Evolutionary conservation across 2,329 filamentous ascomycete genomes (phyloP).

Genomic region (Alternaria triticimaculans): DNA sequence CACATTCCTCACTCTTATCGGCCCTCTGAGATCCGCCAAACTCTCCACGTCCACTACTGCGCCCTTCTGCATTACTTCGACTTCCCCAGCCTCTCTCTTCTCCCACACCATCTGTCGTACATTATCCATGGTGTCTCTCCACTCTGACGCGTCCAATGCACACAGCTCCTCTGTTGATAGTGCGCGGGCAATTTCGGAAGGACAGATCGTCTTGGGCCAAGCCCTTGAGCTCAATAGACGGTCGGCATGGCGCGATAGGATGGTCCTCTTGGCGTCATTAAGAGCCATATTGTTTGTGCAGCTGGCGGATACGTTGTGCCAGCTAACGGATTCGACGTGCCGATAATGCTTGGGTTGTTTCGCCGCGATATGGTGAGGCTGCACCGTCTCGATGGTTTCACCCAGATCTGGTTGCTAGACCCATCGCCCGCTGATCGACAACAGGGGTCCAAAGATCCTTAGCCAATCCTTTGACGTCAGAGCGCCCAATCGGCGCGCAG

Average conservation of each 20-base stretch:
- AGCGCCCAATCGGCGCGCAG: slow-evolving; percentile 35
- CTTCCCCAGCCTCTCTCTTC: slow-evolving; percentile 49
- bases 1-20: slow-evolving; percentile 52
- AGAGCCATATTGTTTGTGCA: slow-evolving; percentile 23
- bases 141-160: slow-evolving; percentile 36
- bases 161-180: slow-evolving; percentile 51
- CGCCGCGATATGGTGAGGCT: neutral
- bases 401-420: slow-evolving; percentile 21
- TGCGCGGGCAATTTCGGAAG: slow-evolving; percentile 59
- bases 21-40: slow-evolving; percentile 53
- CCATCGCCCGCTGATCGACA: slow-evolving; percentile 22
- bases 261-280: slow-evolving; percentile 20
- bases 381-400: slow-evolving; percentile 1
- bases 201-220: slow-evolving; percentile 60
- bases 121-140: slow-evolving; percentile 57
- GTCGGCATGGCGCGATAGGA: slow-evolving; percentile 28
- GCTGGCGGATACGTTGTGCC: neutral
- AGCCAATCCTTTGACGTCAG: slow-evolving; percentile 31
- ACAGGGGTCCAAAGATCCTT: slow-evolving; percentile 18
- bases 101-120: slow-evolving; percentile 54
- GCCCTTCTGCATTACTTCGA: slow-evolving; percentile 59
- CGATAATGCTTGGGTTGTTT: neutral
- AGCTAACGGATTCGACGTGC: neutral
- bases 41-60: slow-evolving; percentile 44
- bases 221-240: slow-evolving; percentile 40